Base-by-base conservation (phyloP, 371 early-diverging fungal species). In the Mortierella sp. region DNA sequence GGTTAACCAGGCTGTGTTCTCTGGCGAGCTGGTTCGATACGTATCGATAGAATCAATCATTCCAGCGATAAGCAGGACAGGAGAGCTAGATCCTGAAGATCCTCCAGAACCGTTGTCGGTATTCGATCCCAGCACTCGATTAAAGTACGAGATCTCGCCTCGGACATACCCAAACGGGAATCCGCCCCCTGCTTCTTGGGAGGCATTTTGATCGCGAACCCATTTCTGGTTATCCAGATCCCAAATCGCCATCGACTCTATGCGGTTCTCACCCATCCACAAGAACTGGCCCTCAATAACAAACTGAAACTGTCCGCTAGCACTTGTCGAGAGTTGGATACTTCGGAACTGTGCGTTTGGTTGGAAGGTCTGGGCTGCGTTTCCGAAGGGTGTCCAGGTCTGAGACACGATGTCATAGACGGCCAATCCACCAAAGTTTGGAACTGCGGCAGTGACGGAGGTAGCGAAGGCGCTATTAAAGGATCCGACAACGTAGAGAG, bases 81-180 rank as follows among this genome's bases (percentile, higher is more conserved):
- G 74, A 2, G 16, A 34, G 9, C 31, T 48, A 16, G 19, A 28
- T 7, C 47, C 21, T 9, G 72, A 50, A 50, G 50, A 24, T 11
- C 65, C 34, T 10, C 54, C 70, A 31, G 4, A 34, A 19, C 8
- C 19, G 34, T 2, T 16, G 38, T 72, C 65, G 19, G 70, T 74
- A 48, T 44, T 78, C 16, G 84, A 80, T 57, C 81, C 84, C 5
- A 77, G 34, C 8, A 84, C 70, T 10, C 81, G 74, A 21, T 75
- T 80, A 19, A 84, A 26, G 70, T 80, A 84, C 9, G 84, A 84
- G 48, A 84, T 70, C 16, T 84, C 75, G 1, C 84, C 84, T 13
- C 34, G 73, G 19, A 81, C 54, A 68, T 55, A 78, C 24, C 84
- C 84, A 60, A 80, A 81, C 4, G 65, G 73, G 38, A 84, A 80